phyloP scores from a whole-genome alignment of 2,329 filamentous ascomycete genomes.

The Pseudocercospora musae region DNA sequence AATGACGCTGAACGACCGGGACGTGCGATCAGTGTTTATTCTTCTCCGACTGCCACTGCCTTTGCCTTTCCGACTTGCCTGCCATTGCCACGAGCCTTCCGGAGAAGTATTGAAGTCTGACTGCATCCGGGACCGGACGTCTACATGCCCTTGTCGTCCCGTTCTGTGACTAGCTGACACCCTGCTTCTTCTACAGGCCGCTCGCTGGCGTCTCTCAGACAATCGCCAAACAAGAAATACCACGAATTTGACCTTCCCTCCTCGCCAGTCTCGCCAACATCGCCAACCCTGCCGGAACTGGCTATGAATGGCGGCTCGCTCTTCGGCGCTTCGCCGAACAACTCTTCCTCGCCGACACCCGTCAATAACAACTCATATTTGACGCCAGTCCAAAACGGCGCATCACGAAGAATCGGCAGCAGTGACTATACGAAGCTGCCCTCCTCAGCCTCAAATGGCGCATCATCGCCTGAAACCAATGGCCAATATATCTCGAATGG shows the following conservation, averaged over 20 bases:
- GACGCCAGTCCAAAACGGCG: slow-evolving; percentile 20
- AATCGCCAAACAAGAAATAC: neutral
- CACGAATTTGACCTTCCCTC: neutral
- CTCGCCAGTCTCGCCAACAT: slow-evolving; percentile 1
- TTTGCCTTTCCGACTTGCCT: neutral
- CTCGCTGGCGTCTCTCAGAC: neutral
- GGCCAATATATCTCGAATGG: slow-evolving; percentile 9
- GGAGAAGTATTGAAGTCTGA: neutral
- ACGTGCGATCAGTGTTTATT: neutral
- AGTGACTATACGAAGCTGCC: slow-evolving; percentile 10
- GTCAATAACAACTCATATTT: slow-evolving; percentile 5
- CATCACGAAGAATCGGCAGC: slow-evolving; percentile 15
- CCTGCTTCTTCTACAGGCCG: neutral
- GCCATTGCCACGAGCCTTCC: neutral
- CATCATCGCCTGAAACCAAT: neutral
- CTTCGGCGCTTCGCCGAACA: slow-evolving; percentile 8
- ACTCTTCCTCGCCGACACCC: neutral
- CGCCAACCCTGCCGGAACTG: slow-evolving; percentile 11
- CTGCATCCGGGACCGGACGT: neutral
- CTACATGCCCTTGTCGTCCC: neutral
- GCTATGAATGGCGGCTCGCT: slow-evolving; percentile 19
- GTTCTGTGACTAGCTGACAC: neutral
- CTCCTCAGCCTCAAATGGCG: neutral
- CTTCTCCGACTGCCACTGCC: neutral
- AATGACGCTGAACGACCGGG: slow-evolving; percentile 1